Base-by-base conservation (phyloP, 306 rosid species). In the Quercus berberidifolia region DNA sequence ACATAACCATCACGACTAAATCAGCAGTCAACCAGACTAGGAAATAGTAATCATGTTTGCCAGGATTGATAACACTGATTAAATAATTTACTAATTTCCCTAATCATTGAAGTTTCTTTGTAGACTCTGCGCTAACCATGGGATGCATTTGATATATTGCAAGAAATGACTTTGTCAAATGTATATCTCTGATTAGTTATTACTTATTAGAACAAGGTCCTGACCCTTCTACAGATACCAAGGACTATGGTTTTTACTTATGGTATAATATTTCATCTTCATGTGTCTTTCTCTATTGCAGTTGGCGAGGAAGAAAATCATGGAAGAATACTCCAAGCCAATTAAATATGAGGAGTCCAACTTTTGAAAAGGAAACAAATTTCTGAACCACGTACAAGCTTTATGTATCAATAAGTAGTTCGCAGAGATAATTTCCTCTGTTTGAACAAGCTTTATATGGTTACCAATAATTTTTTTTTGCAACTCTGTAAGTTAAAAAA, bases 291-390 rank as follows among this genome's bases (percentile, higher is more conserved):
- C 54, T 82, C 71, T 58, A 60, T 75, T 89, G 86, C 92, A 91
- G 95, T 62, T 57, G 79, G n/a, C 19, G 88, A 91, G 81, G 94
- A 90, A 79, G 91, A 90, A 79, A 84, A 74, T 69, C 84, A 78
- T 70, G 93, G 87, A 79, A 89, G 92, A 84, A 76, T 89, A 85
- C 95, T 92, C 72, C 99, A 92, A 78, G 78, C 92, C 76, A 92
- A 92, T 76, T 92, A 89, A 91, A 57, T 43, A 80, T 43, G 80
- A 19, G 54, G 58, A 49, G 35, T 5, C 25, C 17, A 67, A 68
- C 55, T 74, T 58, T 19, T 15, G 21, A 74, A 13, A 26, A 26
- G 7, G 23, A 67, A 20, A 23, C 30, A 43, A 51, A 18, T 13
- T 46, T 12, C 15, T 46, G 14, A 46, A 46, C 54, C 15, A 46